Evolutionary conservation across 225 moss, liverwort and hornwort species (phyloP).

Genomic region (Straminergon stramineum): DNA sequence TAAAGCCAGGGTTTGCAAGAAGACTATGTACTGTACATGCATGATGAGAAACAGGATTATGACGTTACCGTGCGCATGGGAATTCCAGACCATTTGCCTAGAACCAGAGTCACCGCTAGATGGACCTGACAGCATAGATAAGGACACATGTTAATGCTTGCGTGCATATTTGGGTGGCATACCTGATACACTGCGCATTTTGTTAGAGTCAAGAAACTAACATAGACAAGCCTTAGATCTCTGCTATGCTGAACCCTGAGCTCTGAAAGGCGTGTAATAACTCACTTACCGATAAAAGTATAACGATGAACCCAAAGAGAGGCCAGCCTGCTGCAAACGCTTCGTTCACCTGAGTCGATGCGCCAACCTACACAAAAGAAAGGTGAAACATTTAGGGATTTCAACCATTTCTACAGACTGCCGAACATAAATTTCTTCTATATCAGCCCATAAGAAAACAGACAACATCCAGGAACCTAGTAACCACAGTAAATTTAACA

Average conservation of each 20-base stretch:
- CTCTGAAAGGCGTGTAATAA: neutral
- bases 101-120: conserved; percentile 33
- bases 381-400: neutral
- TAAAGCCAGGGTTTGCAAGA: neutral
- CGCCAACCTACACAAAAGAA: conserved; percentile 49
- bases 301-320: conserved; percentile 70
- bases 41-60: neutral
- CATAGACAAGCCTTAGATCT: neutral
- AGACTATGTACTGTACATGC: neutral
- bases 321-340: conserved; percentile 90
- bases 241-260: neutral
- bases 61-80: conserved; percentile 41
- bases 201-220: neutral
- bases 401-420: neutral
- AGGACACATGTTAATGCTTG: neutral
- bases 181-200: neutral
- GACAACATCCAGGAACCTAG: neutral
- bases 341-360: conserved; percentile 70
- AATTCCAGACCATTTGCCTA: conserved; percentile 34
- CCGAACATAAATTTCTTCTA: neutral
- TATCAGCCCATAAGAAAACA: neutral
- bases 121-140: conserved; percentile 26
- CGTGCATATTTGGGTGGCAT: neutral
- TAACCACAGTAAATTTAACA: neutral
- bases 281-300: conserved; percentile 45